Evolutionary conservation across 108 stramenopile genomes (phyloP), one percentile per base, ranked within the genome.

Genomic region (Cyclotella atomus): DNA sequence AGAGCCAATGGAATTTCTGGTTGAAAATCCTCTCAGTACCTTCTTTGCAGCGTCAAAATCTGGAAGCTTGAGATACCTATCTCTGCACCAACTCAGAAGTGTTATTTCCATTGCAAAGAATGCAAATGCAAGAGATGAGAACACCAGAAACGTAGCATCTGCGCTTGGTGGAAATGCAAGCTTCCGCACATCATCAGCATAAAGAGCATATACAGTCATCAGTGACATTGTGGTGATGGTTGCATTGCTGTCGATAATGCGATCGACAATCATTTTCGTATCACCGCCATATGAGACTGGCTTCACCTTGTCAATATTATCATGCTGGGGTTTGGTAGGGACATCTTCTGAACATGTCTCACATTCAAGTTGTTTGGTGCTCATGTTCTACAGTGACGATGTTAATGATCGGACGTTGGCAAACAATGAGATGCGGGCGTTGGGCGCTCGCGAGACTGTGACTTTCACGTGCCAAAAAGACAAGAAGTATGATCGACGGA

Each of bases 121-220:
- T 21, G 76, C 59, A 38, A 89, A 82, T n/a, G 84, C 76, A 14
- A 89, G 41, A 4, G 81, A 57, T 0, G 87, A 84, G 7, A 88
- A 17, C 27, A 57, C 53, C 10, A 81, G 59, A 57, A 87, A 89
- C 25, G 52, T 35, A 25, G 6, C 34, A 66, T 92, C 91, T 23
- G 71, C 83, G 17, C 61, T 34, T 21, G 60, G 73, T n/a, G 64
- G 50, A 32, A 81, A 66, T 29, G 71, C 66, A 20, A 84, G 50
- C 34, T 86, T 60, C 43, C 79, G 62, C 12, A 86, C 50, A 59
- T 91, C 90, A 35, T 81, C 83, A 33, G 79, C 68, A 45, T 81
- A 89, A 38, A 89, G 76, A 10, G 87, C 85, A 64, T 76, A 91
- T 19, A 89, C 43, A 2, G 85, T 88, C 28, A 88, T 35, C 2